phyloP scores from a whole-genome alignment of 305 asterid species.

The Petunia hybrid region DNA sequence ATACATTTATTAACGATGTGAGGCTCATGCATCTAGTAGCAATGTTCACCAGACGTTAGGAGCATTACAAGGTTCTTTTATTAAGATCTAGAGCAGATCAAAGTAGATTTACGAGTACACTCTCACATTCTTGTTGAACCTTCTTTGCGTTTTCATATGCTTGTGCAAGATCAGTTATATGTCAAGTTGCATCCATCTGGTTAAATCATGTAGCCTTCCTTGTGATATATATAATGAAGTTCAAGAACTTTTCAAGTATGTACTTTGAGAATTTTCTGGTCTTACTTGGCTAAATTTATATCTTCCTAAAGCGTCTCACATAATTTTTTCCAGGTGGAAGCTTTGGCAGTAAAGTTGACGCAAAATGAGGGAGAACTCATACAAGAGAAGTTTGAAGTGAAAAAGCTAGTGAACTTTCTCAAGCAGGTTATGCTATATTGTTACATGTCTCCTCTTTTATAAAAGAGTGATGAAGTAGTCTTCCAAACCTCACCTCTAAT shows the following conservation, averaged over 20 bases:
- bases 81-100: neutral
- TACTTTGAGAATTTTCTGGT: neutral
- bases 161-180: neutral
- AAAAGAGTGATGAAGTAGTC: neutral
- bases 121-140: neutral
- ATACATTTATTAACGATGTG: neutral
- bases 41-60: neutral
- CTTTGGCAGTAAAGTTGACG: slow-evolving; percentile 90
- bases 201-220: neutral
- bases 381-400: slow-evolving; percentile 98
- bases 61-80: neutral
- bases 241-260: neutral
- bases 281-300: neutral
- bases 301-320: neutral
- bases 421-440: slow-evolving; percentile 65
- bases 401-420: slow-evolving; percentile 86
- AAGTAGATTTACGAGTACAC: neutral
- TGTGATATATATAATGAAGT: too few species aligned
- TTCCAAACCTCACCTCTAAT: neutral
- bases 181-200: neutral
- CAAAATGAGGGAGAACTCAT: slow-evolving; percentile 98
- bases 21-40: neutral
- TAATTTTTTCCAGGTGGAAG: slow-evolving; percentile 73
- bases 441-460: neutral
- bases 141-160: neutral